Evolutionary conservation across 78 protist genomes (phyloP).

Genomic region (Dictyostelium firmibasis): DNA sequence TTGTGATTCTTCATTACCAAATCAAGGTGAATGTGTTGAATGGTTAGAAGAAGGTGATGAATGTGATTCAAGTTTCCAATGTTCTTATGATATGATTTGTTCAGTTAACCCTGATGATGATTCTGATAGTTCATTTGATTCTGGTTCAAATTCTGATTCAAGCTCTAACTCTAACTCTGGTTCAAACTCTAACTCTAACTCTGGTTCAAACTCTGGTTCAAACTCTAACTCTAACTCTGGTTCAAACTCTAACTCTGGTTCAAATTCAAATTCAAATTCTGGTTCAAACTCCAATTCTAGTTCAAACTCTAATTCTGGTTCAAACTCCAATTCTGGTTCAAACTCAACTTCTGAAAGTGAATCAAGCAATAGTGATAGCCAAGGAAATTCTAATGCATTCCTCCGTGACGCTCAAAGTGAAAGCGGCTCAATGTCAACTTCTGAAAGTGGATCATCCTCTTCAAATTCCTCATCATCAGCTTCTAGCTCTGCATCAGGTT

Average conservation of each 20-base stretch:
- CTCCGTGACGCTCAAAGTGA: not conserved
- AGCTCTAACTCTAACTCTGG: not conserved
- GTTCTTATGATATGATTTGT: constrained; percentile 18
- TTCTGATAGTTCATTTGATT: not conserved
- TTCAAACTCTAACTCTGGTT: not conserved
- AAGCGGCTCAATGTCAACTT: not conserved
- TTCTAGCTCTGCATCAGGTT: not conserved
- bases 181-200: not conserved
- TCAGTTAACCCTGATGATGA: not conserved
- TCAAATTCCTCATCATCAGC: not conserved
- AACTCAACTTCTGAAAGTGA: not conserved
- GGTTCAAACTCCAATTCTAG: too few relatives aligned
- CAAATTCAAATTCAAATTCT: too few relatives aligned
- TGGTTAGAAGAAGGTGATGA: constrained; percentile 9
- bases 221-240: not conserved
- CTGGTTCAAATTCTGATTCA: not conserved
- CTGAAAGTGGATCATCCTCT: not conserved
- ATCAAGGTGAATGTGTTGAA: not conserved
- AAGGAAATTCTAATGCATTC: not conserved
- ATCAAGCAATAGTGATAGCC: not conserved
- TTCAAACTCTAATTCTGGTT: not conserved
- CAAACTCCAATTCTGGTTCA: not conserved
- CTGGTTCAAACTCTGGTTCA: not conserved
- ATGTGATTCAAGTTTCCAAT: constrained; percentile 5
- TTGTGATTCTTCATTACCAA: not conserved